Evolutionary conservation across 352 stramenopile genomes (phyloP).

Genomic region (Pythium periplocum): DNA sequence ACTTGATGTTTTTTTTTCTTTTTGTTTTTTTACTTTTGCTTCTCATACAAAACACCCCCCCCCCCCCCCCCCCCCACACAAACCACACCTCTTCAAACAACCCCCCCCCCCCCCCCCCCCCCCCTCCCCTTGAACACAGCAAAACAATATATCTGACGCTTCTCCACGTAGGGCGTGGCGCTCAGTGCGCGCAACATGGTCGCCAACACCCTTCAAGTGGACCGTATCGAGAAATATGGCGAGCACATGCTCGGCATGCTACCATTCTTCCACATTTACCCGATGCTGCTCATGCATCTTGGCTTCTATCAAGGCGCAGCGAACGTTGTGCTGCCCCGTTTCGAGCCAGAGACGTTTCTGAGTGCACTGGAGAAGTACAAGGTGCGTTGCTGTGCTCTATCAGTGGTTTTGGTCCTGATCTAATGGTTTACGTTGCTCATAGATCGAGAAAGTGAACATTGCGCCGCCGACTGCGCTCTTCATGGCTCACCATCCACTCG

Average conservation of each 20-base stretch:
- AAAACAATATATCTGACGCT: background rate
- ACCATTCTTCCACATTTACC: slow-evolving; percentile 96
- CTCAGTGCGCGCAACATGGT: slow-evolving; percentile 88
- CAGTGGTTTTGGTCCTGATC: no score
- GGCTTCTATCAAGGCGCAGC: slow-evolving; percentile 70
- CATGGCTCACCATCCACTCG: slow-evolving; percentile 84
- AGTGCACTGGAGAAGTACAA: background rate
- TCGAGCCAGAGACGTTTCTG: slow-evolving; percentile 87
- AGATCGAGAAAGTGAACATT: slow-evolving; percentile 39
- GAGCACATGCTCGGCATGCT: slow-evolving; percentile 60
- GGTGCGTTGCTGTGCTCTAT: no score
- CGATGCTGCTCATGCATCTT: slow-evolving; percentile 75
- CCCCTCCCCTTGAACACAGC: no score
- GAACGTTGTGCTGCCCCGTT: slow-evolving; percentile 87
- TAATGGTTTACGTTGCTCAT: no score
- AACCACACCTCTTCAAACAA: no score
- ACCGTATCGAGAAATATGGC: slow-evolving; percentile 50
- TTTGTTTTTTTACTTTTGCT: no score
- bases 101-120: no score
- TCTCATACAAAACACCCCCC: no score
- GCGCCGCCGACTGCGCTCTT: slow-evolving; percentile 85
- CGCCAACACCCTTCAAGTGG: slow-evolving; percentile 83
- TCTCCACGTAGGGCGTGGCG: slow-evolving; percentile 37
- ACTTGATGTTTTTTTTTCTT: slow-evolving; percentile 13
- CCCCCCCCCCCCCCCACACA: no score